These are phyloP conservation scores for Penicillium sp. DNA, from an alignment of 2,329 filamentous ascomycete species.

Conservation along the genomic window DNA sequence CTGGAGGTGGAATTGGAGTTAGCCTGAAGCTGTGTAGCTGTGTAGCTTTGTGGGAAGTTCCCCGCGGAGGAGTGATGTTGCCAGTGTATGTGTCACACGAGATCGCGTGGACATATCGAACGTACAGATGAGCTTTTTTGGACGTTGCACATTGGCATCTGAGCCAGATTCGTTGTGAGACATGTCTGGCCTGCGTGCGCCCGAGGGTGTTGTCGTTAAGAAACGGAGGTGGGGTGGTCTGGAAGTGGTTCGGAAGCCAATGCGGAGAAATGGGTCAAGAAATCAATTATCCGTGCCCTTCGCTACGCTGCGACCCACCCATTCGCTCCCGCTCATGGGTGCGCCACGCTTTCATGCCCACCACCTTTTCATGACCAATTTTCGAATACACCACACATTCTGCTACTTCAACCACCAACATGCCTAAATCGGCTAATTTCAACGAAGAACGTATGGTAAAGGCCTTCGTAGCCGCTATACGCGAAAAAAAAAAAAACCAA, in stretches of 20 bases:
- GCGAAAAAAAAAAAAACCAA: no score
- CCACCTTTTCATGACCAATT: no score
- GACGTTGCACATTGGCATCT: slow-evolving; percentile 35
- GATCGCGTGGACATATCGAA: neutral
- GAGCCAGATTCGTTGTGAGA: slow-evolving; percentile 16
- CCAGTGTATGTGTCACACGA: neutral
- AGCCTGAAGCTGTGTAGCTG: slow-evolving; percentile 17
- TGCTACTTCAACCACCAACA: no score
- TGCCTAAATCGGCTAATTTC: no score
- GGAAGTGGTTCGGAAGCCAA: slow-evolving; percentile 12
- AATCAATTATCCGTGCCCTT: no score
- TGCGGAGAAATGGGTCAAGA: slow-evolving; percentile 25
- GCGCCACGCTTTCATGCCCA: no score
- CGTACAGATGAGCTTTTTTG: slow-evolving; percentile 52
- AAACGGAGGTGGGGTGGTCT: slow-evolving; percentile 23
- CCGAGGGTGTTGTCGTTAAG: slow-evolving; percentile 4
- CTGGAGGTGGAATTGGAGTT: slow-evolving; percentile 32
- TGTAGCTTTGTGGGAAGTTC: neutral
- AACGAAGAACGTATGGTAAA: no score
- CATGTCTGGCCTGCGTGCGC: slow-evolving; percentile 18
- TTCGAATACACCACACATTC: no score
- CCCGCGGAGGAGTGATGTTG: slow-evolving; percentile 12
- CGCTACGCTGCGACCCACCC: no score
- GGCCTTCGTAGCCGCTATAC: no score
- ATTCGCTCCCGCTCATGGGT: no score